Percentiles rank a stretch among this genome's conserved stretches.
These are phyloP conservation scores for Sporopachydermia lactativora DNA, from an alignment of 805 yeast genomes.

Conservation along the genomic window DNA sequence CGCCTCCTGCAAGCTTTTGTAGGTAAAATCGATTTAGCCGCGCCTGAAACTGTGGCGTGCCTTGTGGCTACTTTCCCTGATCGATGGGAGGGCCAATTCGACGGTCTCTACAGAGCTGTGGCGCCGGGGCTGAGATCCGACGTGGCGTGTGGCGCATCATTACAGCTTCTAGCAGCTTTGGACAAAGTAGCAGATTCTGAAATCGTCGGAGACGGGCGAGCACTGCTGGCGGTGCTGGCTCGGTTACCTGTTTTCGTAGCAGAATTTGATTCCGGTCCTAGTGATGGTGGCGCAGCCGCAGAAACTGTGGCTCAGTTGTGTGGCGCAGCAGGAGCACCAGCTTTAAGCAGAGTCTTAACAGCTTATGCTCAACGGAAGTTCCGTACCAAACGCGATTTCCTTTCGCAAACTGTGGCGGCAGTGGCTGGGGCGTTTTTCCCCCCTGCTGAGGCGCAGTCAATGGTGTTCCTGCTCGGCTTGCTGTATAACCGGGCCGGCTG, in stretches of 20 bases:
- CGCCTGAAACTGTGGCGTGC: constrained; percentile 75
- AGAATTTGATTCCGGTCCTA: constrained; percentile 52
- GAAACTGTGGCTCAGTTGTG: constrained; percentile 49
- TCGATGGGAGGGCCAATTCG: constrained; percentile 90
- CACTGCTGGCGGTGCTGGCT: constrained; percentile 58
- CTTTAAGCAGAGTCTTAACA: constrained; percentile 55
- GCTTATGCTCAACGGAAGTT: constrained; percentile 70
- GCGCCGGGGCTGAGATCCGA: constrained; percentile 77
- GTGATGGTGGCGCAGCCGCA: constrained; percentile 39
- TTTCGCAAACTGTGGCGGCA: constrained; percentile 64
- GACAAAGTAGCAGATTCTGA: constrained; percentile 55
- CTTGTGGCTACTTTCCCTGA: constrained; percentile 81
- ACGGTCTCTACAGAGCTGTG: constrained; percentile 70
- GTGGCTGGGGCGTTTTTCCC: constrained; percentile 62
- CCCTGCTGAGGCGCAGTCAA: constrained; percentile 53
- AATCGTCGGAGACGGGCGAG: constrained; percentile 58
- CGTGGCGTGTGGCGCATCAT: constrained; percentile 62
- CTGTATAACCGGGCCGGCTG: constrained; percentile 63
- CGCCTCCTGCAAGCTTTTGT: constrained; percentile 73
- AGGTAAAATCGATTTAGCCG: constrained; percentile 73
- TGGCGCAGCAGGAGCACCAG: constrained; percentile 35
- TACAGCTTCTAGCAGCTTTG: constrained; percentile 59
- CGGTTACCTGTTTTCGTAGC: constrained; percentile 72
- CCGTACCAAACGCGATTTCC: constrained; percentile 80
- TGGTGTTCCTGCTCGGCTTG: constrained; percentile 66